Evolutionary conservation across 805 yeast genomes (phyloP).

Genomic region (Ascoidea rubescens): DNA sequence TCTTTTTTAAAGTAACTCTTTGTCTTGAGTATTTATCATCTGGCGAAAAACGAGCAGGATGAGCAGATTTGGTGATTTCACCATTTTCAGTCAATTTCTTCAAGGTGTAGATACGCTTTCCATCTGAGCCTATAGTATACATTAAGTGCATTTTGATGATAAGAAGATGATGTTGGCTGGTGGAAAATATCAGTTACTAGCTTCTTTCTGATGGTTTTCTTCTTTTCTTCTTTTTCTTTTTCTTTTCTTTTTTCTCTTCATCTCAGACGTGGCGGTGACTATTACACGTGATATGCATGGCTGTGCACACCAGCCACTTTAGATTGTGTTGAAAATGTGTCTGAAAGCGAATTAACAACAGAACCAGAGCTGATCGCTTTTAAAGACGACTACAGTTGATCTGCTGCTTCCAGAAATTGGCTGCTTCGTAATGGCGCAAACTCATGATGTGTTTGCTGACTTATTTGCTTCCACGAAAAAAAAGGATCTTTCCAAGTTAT

Average conservation of each 20-base stretch:
- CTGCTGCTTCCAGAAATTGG: no score
- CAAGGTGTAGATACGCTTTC: slow-evolving; percentile 90
- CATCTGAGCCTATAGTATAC: slow-evolving; percentile 92
- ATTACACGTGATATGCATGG: no score
- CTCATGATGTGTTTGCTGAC: slow-evolving; percentile 9
- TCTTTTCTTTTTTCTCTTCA: no score
- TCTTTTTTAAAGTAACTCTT: slow-evolving; percentile 94
- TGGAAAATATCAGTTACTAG: no score
- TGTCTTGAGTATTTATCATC: slow-evolving; percentile 99
- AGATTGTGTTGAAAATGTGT: no score
- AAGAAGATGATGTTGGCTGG: slow-evolving; percentile 1
- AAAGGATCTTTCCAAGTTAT: slow-evolving; percentile 5
- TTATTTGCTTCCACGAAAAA: slow-evolving; percentile 7
- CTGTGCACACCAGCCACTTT: no score
- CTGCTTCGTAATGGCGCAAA: neutral
- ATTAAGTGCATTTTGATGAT: slow-evolving; percentile 90
- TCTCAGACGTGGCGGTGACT: no score
- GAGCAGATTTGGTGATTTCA: slow-evolving; percentile 96
- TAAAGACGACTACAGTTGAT: no score
- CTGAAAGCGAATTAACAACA: no score
- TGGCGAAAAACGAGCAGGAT: slow-evolving; percentile 99
- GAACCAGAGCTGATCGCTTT: no score
- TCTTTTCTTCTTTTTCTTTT: no score
- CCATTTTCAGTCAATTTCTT: slow-evolving; percentile 72
- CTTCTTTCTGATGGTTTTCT: no score